Percentiles rank a stretch among this genome's conserved stretches.
phyloP scores from a whole-genome alignment of 139 green algal genomes.

The Chlorella sp. region DNA sequence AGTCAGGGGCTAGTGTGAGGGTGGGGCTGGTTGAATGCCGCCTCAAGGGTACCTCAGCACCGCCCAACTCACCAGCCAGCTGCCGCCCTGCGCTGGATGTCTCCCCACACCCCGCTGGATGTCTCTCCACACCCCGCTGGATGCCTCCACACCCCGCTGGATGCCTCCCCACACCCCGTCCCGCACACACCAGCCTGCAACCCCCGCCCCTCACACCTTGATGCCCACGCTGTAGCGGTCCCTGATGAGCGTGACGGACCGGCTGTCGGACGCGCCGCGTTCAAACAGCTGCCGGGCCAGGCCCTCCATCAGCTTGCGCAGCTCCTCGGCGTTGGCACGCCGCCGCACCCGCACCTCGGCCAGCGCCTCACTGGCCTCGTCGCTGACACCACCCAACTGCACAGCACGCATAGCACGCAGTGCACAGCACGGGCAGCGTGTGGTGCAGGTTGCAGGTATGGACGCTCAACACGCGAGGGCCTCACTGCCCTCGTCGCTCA shows the following conservation, averaged over 20 bases:
- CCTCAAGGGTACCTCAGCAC: too few species aligned
- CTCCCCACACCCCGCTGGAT: too few species aligned
- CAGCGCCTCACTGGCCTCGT: conserved; percentile 45
- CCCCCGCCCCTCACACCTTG: conserved; percentile 16
- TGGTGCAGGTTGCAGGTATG: too few species aligned
- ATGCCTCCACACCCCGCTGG: too few species aligned
- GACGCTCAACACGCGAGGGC: too few species aligned
- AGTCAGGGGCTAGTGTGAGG: too few species aligned
- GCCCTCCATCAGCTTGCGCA: conserved; percentile 38
- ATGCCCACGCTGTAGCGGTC: conserved; percentile 37
- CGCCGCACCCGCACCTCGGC: conserved; percentile 29
- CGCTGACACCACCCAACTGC: conserved; percentile 35
- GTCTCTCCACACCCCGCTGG: too few species aligned
- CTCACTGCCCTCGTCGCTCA: conserved; percentile 43
- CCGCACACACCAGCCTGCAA: too few species aligned
- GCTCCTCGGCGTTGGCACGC: conserved; percentile 30
- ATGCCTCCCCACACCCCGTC: too few species aligned
- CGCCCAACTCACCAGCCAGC: too few species aligned
- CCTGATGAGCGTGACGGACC: conserved; percentile 23
- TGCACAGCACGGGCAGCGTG: background rate
- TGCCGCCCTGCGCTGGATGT: too few species aligned
- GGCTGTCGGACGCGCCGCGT: conserved; percentile 46
- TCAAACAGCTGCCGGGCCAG: conserved; percentile 34
- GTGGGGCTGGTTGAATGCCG: too few species aligned
- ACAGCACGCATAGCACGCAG: background rate